Evolutionary conservation across 2,329 filamentous ascomycete genomes (phyloP), one percentile per base, ranked within the genome.

Genomic region (Penicillium sp.): DNA sequence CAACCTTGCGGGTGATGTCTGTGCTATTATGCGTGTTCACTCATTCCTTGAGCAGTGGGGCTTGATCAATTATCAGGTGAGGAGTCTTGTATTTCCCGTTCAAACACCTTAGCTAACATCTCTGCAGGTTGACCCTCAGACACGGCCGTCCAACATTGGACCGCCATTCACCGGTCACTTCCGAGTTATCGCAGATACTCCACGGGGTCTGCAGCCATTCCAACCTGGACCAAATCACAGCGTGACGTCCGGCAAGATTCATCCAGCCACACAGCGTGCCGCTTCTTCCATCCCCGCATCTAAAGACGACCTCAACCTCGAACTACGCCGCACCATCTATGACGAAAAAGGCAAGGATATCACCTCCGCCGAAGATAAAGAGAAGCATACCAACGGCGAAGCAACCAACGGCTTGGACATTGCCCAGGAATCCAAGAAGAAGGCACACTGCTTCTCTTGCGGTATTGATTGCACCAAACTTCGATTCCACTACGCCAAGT

Each of bases 21-120:
- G 94, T 78, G 93, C 94, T 39, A 99, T 99, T 68, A 99, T 99
- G 94, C 89, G 94, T 64, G 93, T 99, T 19, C 94, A 99, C 76
- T 90, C 92, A 17, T 99, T 99, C 78, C 83, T 99, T 36, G 94
- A 99, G 78, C 93, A 97, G 74, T 99, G 94, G 94, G 94, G 94
- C 8, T 81, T 99, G 70, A 97, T 99, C 75, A 99, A 99, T 78
- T 99, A 99, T 73, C 94, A 99, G 82, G 93, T 96, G 82, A 62
- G 75, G 65, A 47, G 33, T 27, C 12, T 25, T 31, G n/a, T 3
- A 12, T 17, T 2, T 27, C n/a, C 21, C 6, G n/a, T 27, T 10
- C 10, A 54, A 58, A 45, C 51, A 61, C 68, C 76, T 69, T 77
- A 64, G 68, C 53, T 51, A 47, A 66, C 55, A 61, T 43, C 13